phyloP scores from a whole-genome alignment of 495 filamentous ascomycete species.

The Xylaria flabelliformis region DNA sequence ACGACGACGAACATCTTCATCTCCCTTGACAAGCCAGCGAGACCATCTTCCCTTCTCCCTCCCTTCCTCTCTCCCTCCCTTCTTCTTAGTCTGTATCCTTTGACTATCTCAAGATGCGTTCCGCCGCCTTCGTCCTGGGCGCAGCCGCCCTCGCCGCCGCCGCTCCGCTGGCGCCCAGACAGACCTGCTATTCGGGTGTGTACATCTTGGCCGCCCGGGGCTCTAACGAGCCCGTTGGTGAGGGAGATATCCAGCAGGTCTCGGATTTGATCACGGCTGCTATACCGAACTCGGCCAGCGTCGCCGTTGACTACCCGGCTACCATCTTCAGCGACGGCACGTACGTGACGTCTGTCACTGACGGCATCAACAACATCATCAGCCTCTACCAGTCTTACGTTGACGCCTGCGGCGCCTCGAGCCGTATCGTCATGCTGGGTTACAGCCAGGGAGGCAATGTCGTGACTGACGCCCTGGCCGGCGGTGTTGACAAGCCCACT shows the following conservation, averaged over 20 bases:
- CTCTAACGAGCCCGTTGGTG: constrained; percentile 20
- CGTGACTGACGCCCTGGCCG: constrained; percentile 29
- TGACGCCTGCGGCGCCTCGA: constrained; percentile 22
- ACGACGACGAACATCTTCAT: not conserved
- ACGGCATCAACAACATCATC: constrained; percentile 24
- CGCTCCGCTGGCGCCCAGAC: not conserved
- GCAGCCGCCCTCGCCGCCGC: constrained; percentile 14
- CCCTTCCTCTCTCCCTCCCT: not conserved
- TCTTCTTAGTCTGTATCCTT: not conserved
- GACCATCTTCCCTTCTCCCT: not conserved
- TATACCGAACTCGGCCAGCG: constrained; percentile 22
- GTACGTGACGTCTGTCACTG: constrained; percentile 21
- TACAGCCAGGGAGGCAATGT: constrained; percentile 31
- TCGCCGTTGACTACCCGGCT: constrained; percentile 29
- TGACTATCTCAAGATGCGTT: constrained; percentile 15
- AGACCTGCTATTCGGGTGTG: constrained; percentile 23
- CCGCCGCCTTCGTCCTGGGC: constrained; percentile 9
- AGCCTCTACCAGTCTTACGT: constrained; percentile 15
- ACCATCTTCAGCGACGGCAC: constrained; percentile 19
- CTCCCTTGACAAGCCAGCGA: not conserved
- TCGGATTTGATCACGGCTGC: constrained; percentile 8
- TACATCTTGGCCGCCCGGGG: constrained; percentile 31
- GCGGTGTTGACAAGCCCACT: constrained; percentile 27
- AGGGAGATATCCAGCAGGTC: constrained; percentile 15
- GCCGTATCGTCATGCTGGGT: constrained; percentile 22